These are phyloP conservation scores for Fibroporia radiculosa DNA, from an alignment of 768 basidiomycete species.

Conservation along the genomic window DNA sequence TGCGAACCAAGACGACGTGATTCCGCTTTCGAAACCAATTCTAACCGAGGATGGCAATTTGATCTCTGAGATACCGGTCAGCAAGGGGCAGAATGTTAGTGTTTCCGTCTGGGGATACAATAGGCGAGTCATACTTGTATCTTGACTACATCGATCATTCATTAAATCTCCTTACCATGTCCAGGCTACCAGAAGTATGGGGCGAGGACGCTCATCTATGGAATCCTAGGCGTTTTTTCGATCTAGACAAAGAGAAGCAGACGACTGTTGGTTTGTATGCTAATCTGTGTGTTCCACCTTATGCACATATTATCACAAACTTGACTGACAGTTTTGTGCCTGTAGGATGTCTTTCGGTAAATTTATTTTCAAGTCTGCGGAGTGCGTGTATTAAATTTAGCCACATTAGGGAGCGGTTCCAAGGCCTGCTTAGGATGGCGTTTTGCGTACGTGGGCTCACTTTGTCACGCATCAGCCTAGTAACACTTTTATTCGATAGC, in stretches of 20 bases:
- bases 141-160: no score
- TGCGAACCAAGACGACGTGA: slow-evolving; percentile 24
- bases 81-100: slow-evolving; percentile 18
- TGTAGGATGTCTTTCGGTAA: not conserved
- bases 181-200: slow-evolving; percentile 22
- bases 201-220: slow-evolving; percentile 24
- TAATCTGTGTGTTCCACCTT: slow-evolving; percentile 12
- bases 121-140: slow-evolving; percentile 16
- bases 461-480: not conserved
- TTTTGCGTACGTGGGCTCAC: slow-evolving; percentile 21
- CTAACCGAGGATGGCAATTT: slow-evolving; percentile 18
- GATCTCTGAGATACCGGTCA: slow-evolving; percentile 21
- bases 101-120: slow-evolving; percentile 25
- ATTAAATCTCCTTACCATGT: not conserved
- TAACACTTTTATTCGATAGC: slow-evolving; percentile 6
- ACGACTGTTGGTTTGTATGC: slow-evolving; percentile 12
- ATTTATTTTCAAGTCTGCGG: no score
- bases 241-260: slow-evolving; percentile 12
- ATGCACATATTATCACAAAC: no score
- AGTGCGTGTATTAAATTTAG: no score
- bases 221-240: slow-evolving; percentile 22
- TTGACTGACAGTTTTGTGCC: no score
- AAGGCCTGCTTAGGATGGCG: slow-evolving; percentile 21
- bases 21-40: slow-evolving; percentile 27
- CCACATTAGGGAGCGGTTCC: slow-evolving; percentile 11